A percentile compares a stretch with the other conserved stretches of the same genome.
Conservation (phyloP, 345 rosid species). For the Passiflora organensis region DNA sequence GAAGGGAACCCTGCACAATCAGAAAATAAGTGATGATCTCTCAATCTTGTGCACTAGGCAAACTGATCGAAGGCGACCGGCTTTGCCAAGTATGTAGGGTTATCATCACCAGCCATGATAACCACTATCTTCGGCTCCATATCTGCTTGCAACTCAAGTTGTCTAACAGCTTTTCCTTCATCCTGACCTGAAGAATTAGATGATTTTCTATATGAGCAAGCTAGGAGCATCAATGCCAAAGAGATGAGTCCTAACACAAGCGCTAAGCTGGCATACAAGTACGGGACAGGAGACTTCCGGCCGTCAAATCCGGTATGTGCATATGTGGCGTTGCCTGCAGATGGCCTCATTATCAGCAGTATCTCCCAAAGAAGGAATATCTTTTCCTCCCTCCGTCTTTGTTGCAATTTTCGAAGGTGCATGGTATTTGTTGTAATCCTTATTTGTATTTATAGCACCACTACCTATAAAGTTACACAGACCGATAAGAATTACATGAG, state of each 20-base stretch:
- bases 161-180: neutral
- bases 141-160: neutral
- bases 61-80: neutral
- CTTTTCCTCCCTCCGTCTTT: too few species aligned
- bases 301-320: neutral
- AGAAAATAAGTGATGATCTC: too few species aligned
- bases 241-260: constrained; percentile 18
- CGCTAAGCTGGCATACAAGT: constrained; percentile 22
- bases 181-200: neutral
- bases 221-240: constrained; percentile 21
- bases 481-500: too few species aligned
- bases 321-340: neutral
- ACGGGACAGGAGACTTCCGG: constrained; percentile 26
- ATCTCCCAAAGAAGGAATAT: neutral
- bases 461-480: constrained; percentile 9
- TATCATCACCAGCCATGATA: too few species aligned
- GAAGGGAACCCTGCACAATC: too few species aligned
- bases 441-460: constrained; percentile 22
- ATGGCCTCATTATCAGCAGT: constrained; percentile 3
- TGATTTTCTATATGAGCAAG: constrained; percentile 22
- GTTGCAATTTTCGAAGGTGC: too few species aligned
- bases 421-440: neutral
- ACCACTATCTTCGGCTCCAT: neutral
- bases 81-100: too few species aligned
- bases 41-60: neutral